phyloP scores from a whole-genome alignment of 2,329 filamentous ascomycete genomes.

The Gnomoniopsis smithogilvyi region DNA sequence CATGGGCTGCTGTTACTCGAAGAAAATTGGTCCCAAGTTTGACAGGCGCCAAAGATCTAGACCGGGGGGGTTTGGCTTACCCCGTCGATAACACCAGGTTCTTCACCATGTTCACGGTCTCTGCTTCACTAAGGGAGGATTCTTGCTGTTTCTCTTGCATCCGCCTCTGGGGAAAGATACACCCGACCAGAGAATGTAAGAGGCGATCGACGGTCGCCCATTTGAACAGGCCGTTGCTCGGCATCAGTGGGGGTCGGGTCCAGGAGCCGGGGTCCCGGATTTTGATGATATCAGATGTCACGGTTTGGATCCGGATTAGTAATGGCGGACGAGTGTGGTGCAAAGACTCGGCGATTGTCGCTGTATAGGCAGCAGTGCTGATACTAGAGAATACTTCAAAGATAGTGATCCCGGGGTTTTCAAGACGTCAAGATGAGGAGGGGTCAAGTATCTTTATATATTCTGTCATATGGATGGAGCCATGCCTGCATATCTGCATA shows the following conservation, averaged over 20 bases:
- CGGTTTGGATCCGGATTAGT: conserved; percentile 3
- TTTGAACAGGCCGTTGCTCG: conserved; percentile 10
- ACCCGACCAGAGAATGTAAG: conserved; percentile 10
- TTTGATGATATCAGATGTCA: background rate
- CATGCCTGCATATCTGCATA: background rate
- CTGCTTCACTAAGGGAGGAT: background rate
- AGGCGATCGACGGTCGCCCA: conserved; percentile 4
- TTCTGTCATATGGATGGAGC: background rate
- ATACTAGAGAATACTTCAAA: background rate
- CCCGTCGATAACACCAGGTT: conserved; percentile 17
- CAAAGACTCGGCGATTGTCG: background rate
- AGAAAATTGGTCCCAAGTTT: background rate
- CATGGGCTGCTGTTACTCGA: background rate
- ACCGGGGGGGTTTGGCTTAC: background rate
- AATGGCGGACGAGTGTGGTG: background rate
- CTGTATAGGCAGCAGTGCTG: too few species aligned
- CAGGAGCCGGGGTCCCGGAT: background rate
- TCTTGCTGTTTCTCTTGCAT: conserved; percentile 7
- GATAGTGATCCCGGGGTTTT: background rate
- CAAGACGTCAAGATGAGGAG: background rate
- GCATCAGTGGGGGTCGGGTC: conserved; percentile 8
- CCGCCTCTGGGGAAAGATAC: conserved; percentile 8
- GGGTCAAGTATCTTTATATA: background rate
- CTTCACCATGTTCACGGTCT: conserved; percentile 13
- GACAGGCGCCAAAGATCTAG: background rate